phyloP scores from a whole-genome alignment of 306 rosid genomes.

The Sicyos baderoa region DNA sequence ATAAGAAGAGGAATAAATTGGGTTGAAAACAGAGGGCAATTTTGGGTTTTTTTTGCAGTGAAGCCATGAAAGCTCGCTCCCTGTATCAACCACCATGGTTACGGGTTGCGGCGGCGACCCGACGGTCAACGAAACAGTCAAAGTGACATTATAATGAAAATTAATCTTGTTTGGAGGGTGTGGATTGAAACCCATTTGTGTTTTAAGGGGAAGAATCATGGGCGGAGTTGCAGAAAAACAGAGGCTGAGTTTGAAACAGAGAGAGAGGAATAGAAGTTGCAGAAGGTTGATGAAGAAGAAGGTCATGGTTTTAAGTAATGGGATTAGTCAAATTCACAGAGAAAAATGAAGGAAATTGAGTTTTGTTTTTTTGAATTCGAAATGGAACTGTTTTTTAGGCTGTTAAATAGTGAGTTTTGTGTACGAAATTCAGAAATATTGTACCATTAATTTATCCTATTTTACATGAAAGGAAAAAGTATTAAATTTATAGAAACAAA shows the following conservation, averaged over 20 bases:
- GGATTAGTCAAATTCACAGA: neutral
- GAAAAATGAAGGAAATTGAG: neutral
- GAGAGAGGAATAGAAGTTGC: neutral
- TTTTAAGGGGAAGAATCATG: conserved; percentile 45
- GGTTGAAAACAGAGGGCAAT: conserved; percentile 41
- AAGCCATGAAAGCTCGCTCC: conserved; percentile 88
- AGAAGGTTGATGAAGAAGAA: conserved; percentile 13
- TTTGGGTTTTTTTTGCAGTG: conserved; percentile 48
- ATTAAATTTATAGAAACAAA: too few relatives aligned
- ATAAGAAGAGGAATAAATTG: conserved; percentile 49
- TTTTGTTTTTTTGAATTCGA: too few relatives aligned
- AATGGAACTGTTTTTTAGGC: neutral
- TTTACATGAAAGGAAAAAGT: too few relatives aligned
- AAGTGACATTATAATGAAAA: conserved; percentile 65
- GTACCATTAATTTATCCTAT: neutral
- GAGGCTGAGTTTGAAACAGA: conserved; percentile 23
- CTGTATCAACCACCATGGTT: conserved; percentile 88
- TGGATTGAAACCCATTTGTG: conserved; percentile 32
- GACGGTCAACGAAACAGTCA: conserved; percentile 54
- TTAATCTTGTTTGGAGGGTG: conserved; percentile 36
- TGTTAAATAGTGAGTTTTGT: neutral
- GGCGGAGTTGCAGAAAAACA: conserved; percentile 14
- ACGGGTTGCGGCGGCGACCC: conserved; percentile 85
- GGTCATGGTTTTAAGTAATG: conserved; percentile 17
- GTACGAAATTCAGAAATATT: conserved; percentile 4